Conservation (phyloP, 331 rosid genomes). For the Spiraea crenata region DNA sequence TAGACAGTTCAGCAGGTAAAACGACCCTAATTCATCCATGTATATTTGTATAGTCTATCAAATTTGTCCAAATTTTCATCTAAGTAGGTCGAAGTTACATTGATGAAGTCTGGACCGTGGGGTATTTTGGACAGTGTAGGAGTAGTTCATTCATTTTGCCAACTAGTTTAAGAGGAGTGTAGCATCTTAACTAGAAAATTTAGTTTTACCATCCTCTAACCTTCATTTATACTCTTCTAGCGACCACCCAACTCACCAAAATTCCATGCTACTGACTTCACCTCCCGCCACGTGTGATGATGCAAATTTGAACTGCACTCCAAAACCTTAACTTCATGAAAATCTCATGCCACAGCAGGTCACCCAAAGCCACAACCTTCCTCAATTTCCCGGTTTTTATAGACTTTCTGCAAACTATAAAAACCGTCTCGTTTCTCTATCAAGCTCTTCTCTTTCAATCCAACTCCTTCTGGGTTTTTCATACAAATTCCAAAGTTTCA, state of each 20-base stretch:
- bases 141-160: too few species aligned
- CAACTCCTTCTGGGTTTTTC: not conserved
- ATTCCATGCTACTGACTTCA: not conserved
- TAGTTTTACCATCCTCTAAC: too few species aligned
- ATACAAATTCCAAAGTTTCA: not conserved
- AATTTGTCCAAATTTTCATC: too few species aligned
- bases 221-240: not conserved
- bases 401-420: slow-evolving; percentile 14
- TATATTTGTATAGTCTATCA: too few species aligned
- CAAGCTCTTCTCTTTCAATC: not conserved
- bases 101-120: too few species aligned
- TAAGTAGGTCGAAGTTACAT: too few species aligned
- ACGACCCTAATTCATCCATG: too few species aligned
- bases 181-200: too few species aligned
- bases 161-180: too few species aligned
- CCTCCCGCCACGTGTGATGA: not conserved
- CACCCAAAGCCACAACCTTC: not conserved
- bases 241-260: not conserved
- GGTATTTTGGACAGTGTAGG: not conserved
- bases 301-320: too few species aligned
- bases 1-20: too few species aligned
- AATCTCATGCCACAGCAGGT: not conserved
- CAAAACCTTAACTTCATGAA: not conserved
- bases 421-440: slow-evolving; percentile 15
- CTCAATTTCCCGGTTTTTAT: slow-evolving; percentile 8